Percentiles rank a stretch among this genome's conserved stretches.
Evolutionary conservation across 1,284 basidiomycete genomes (phyloP).

Genomic region (Ustilago hordei): DNA sequence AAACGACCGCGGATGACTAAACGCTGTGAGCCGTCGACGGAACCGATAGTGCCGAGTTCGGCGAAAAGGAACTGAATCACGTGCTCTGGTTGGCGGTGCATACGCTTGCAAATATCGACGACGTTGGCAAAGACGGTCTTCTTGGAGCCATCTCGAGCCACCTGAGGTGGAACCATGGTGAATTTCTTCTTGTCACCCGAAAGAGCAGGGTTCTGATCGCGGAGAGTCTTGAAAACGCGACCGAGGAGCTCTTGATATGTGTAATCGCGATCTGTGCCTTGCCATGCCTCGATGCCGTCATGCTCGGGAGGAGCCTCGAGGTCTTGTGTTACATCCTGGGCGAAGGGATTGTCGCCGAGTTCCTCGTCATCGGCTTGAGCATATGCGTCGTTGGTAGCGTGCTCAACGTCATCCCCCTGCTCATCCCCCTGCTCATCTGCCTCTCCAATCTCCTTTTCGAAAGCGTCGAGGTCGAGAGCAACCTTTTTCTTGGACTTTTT

Average conservation of each 20-base stretch:
- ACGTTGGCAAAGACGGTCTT: conserved; percentile 97
- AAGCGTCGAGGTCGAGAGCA: conserved; percentile 69
- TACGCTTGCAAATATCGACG: conserved; percentile 95
- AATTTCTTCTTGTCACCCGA: conserved; percentile 83
- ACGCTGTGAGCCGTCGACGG: conserved; percentile 90
- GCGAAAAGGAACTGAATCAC: conserved; percentile 97
- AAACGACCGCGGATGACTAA: conserved; percentile 97
- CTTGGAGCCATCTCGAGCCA: conserved; percentile 93
- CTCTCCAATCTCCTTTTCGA: conserved; percentile 69
- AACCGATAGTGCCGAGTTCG: conserved; percentile 97
- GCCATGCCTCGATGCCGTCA: conserved; percentile 76
- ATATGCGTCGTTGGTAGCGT: conserved; percentile 72
- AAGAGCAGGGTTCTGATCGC: conserved; percentile 93
- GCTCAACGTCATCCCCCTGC: conserved; percentile 69
- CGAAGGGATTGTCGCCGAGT: conserved; percentile 64
- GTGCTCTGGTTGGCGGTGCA: conserved; percentile 99
- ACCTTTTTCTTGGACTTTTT: conserved; percentile 69
- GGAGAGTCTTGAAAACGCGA: conserved; percentile 90
- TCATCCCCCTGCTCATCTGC: conserved; percentile 71
- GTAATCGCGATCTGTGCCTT: conserved; percentile 89
- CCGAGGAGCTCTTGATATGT: conserved; percentile 93
- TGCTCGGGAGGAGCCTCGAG: conserved; percentile 35
- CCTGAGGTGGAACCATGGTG: conserved; percentile 96
- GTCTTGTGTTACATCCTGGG: conserved; percentile 46
- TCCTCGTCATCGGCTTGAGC: conserved; percentile 72